phyloP scores from a whole-genome alignment of 1,284 basidiomycete species.

The Cryptococcus sp. region DNA sequence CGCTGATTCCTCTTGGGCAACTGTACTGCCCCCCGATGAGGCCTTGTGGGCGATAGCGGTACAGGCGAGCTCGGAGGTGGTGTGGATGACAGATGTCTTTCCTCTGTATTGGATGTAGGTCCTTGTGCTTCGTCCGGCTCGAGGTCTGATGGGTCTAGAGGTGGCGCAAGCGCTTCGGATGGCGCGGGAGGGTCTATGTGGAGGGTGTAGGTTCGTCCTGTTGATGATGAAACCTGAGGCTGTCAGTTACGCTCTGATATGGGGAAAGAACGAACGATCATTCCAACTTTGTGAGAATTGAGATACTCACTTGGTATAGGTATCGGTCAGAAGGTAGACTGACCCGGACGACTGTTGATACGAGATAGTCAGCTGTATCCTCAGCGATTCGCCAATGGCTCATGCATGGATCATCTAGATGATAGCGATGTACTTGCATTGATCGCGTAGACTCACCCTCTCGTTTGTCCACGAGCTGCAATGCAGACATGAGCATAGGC shows the following conservation, averaged over 20 bases:
- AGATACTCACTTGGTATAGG: slow-evolving; percentile 34
- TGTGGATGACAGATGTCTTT: neutral
- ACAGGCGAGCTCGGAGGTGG: neutral
- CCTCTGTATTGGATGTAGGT: neutral
- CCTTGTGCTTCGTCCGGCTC: neutral
- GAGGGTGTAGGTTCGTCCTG: slow-evolving; percentile 44
- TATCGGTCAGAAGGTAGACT: slow-evolving; percentile 29
- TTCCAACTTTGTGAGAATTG: neutral
- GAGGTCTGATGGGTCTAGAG: neutral
- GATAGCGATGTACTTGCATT: too few relatives aligned
- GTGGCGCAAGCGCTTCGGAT: neutral
- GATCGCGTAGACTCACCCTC: too few relatives aligned
- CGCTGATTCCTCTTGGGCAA: neutral
- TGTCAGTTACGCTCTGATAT: neutral
- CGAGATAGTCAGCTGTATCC: neutral
- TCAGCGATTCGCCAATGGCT: neutral
- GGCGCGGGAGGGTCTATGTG: slow-evolving; percentile 25
- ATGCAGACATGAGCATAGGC: slow-evolving; percentile 43
- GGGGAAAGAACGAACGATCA: neutral
- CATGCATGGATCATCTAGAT: too few relatives aligned
- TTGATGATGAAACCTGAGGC: slow-evolving; percentile 36
- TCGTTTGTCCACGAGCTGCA: slow-evolving; percentile 45
- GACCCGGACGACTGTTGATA: slow-evolving; percentile 36
- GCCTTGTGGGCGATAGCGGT: neutral
- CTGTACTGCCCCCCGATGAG: neutral